phyloP scores from a whole-genome alignment of 2,329 filamentous ascomycete genomes.

The Hysterium pulicare region DNA sequence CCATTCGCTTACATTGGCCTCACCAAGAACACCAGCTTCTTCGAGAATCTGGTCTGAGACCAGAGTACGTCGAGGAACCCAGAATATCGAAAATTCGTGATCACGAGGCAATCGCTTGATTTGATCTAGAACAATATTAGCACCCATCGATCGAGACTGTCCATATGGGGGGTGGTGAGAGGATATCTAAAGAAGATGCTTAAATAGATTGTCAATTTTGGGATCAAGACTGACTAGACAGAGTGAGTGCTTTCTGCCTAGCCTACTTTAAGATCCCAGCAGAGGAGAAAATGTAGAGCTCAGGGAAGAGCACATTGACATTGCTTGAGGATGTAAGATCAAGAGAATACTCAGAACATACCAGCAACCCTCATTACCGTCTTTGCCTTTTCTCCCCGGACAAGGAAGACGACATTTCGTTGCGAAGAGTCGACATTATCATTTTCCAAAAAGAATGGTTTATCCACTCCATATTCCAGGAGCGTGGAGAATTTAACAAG shows the following conservation, averaged over 20 bases:
- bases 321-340: too few species aligned
- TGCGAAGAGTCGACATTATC: constrained; percentile 92
- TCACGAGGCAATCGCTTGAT: constrained; percentile 85
- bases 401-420: constrained; percentile 91
- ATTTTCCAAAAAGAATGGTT: constrained; percentile 95
- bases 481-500: constrained; percentile 94
- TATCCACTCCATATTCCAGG: constrained; percentile 96
- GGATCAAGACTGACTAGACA: constrained; percentile 56
- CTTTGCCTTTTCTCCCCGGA: constrained; percentile 81
- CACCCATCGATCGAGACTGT: constrained; percentile 34
- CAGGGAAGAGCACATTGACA: constrained; percentile 6
- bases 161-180: constrained; percentile 19
- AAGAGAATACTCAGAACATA: constrained; percentile 45
- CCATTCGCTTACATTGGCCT: constrained; percentile 83
- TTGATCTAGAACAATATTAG: constrained; percentile 67
- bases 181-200: constrained; percentile 26
- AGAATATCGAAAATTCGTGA: constrained; percentile 96
- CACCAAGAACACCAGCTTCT: constrained; percentile 87
- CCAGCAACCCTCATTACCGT: constrained; percentile 85
- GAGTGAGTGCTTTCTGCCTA: constrained; percentile 53
- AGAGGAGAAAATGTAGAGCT: constrained; percentile 8
- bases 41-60: constrained; percentile 90
- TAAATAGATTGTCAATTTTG: constrained; percentile 43
- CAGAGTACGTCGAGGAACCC: constrained; percentile 87
- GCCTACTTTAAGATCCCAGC: constrained; percentile 59